These are phyloP conservation scores for Yamagishiella unicocca DNA, from an alignment of 139 green algal genomes.

Conservation along the genomic window DNA sequence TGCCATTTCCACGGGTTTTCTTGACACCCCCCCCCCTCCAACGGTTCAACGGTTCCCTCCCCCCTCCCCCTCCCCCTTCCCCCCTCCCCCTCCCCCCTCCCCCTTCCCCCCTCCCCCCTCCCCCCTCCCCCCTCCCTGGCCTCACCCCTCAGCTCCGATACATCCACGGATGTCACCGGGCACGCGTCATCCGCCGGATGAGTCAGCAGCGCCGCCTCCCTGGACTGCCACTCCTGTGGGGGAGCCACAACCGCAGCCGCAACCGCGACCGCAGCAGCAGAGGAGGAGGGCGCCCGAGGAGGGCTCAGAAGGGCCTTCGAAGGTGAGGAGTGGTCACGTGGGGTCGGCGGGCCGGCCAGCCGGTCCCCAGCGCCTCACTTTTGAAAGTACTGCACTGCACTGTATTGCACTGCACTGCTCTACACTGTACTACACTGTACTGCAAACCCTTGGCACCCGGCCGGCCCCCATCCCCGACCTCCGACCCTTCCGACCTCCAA, in stretches of 20 bases:
- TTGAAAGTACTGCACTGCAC: not conserved
- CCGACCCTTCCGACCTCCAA: not conserved
- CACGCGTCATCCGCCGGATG: slow-evolving; percentile 51
- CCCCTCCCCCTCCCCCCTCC: too few species aligned
- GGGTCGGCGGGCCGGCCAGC: too few species aligned
- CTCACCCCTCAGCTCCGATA: slow-evolving; percentile 26
- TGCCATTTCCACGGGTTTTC: too few species aligned
- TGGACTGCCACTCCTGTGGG: slow-evolving; percentile 42
- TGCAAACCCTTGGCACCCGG: not conserved
- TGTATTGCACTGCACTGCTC: too few species aligned
- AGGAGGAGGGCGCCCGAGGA: not conserved
- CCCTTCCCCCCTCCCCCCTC: too few species aligned
- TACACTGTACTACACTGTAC: too few species aligned
- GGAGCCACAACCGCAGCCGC: too few species aligned
- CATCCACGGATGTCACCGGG: slow-evolving; percentile 5
- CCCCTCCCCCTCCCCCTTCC: too few species aligned
- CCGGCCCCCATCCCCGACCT: not conserved
- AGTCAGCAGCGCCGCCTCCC: slow-evolving; percentile 22
- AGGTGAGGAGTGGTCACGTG: not conserved
- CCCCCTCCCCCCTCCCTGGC: too few species aligned
- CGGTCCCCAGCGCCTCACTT: too few species aligned
- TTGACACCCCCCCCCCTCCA: too few species aligned
- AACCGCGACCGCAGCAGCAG: not conserved
- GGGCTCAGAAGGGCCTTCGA: not conserved
- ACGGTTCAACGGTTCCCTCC: too few species aligned